Conservation (phyloP, 2,329 filamentous ascomycete genomes). For the Amphichorda felina region DNA sequence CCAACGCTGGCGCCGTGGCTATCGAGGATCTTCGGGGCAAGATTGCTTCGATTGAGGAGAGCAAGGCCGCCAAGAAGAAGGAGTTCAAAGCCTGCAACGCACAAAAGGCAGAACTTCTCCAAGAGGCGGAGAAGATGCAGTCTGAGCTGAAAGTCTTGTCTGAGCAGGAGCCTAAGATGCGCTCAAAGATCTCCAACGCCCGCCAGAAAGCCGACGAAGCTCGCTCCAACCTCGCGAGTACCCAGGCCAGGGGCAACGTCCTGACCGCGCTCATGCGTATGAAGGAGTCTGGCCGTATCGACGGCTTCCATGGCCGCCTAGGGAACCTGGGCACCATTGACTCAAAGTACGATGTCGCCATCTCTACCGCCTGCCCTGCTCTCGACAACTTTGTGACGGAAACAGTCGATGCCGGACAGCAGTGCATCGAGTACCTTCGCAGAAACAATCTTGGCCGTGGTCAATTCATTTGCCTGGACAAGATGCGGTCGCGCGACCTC, state of each 20-base stretch:
- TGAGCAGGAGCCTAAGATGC: constrained; percentile 69
- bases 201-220: constrained; percentile 95
- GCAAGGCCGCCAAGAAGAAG: constrained; percentile 55
- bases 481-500: constrained; percentile 67
- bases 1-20: constrained; percentile 74
- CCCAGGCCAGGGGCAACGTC: constrained; percentile 87
- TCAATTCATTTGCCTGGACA: constrained; percentile 93
- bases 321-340: constrained; percentile 93
- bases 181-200: constrained; percentile 75
- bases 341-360: constrained; percentile 89
- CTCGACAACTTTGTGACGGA: constrained; percentile 97
- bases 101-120: constrained; percentile 60
- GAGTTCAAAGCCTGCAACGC: constrained; percentile 68
- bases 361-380: constrained; percentile 85
- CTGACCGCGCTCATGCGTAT: constrained; percentile 85
- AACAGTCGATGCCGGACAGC: constrained; percentile 88
- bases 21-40: constrained; percentile 76
- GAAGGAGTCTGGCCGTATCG: constrained; percentile 90
- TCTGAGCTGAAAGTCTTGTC: constrained; percentile 61
- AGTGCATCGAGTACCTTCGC: constrained; percentile 93
- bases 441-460: constrained; percentile 96
- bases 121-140: constrained; percentile 61
- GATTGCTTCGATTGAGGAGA: constrained; percentile 59
- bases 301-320: constrained; percentile 90
- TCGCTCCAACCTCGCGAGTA: constrained; percentile 76